Conservation (phyloP, 139 green algal genomes). For the Picochlorum sp. region DNA sequence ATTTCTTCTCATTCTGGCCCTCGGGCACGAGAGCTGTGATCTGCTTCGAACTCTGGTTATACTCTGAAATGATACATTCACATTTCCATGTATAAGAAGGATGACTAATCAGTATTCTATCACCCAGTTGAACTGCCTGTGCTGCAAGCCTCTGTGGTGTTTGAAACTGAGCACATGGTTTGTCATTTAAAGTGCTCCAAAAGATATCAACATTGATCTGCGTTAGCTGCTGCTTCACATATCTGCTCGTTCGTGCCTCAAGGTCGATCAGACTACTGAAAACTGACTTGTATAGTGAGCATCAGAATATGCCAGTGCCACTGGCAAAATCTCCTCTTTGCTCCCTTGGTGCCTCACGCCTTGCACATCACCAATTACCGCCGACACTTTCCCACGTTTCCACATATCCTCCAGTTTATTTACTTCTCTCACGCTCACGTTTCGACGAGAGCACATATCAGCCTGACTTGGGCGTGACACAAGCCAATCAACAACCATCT, state of each 20-base stretch:
- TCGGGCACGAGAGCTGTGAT: neutral
- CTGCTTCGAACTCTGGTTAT: neutral
- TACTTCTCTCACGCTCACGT: neutral
- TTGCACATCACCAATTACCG: neutral
- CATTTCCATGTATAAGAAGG: neutral
- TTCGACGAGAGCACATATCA: neutral
- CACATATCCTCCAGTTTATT: constrained; percentile 1
- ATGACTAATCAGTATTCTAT: neutral
- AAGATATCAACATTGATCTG: neutral
- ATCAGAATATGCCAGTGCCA: neutral
- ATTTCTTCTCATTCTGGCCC: constrained; percentile 54
- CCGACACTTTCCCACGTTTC: neutral
- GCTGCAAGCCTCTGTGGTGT: neutral
- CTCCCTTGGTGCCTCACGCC: neutral
- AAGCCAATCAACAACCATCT: neutral
- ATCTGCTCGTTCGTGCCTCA: neutral
- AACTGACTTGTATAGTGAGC: neutral
- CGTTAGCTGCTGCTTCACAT: neutral
- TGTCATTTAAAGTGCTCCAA: neutral
- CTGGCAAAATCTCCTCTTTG: constrained; percentile 1
- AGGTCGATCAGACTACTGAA: neutral
- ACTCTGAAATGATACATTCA: neutral
- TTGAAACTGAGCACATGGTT: neutral
- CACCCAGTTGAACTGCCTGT: neutral
- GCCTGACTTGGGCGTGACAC: neutral